Conservation (phyloP, 495 filamentous ascomycete genomes). For the Rusavskia elegans region DNA sequence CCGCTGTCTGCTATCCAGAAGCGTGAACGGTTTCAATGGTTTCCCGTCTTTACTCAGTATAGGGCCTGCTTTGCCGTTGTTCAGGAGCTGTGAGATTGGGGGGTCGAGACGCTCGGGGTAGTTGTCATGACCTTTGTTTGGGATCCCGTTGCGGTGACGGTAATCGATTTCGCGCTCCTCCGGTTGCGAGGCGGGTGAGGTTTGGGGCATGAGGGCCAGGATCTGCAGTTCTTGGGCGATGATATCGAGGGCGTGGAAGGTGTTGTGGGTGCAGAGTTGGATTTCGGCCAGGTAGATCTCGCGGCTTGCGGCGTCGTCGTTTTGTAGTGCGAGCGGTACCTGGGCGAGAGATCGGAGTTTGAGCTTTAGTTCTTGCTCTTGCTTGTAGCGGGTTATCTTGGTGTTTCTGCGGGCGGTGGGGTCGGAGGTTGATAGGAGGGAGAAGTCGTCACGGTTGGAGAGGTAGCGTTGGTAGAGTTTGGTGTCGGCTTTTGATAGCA, state of each 20-base stretch:
- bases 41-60: slow-evolving; percentile 69
- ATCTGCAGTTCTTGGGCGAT: slow-evolving; percentile 73
- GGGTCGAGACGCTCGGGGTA: slow-evolving; percentile 68
- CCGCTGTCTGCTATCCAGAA: slow-evolving; percentile 62
- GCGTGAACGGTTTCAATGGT: slow-evolving; percentile 79
- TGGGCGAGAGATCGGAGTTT: slow-evolving; percentile 59
- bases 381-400: slow-evolving; percentile 73
- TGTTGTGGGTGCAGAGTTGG: slow-evolving; percentile 53
- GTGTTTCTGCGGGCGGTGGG: slow-evolving; percentile 55
- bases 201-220: slow-evolving; percentile 51
- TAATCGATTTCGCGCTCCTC: slow-evolving; percentile 22
- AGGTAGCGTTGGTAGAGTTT: slow-evolving; percentile 58
- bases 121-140: slow-evolving; percentile 24
- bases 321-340: slow-evolving; percentile 41
- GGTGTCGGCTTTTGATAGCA: slow-evolving; percentile 49
- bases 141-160: slow-evolving; percentile 21
- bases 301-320: slow-evolving; percentile 66
- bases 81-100: slow-evolving; percentile 37
- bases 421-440: slow-evolving; percentile 51
- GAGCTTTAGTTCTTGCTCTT: slow-evolving; percentile 73
- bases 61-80: slow-evolving; percentile 45
- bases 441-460: slow-evolving; percentile 50
- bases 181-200: slow-evolving; percentile 20
- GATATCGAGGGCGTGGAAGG: slow-evolving; percentile 73
- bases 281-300: slow-evolving; percentile 62